Conservation (phyloP, 495 filamentous ascomycete genomes). For the Tuber indicum region DNA sequence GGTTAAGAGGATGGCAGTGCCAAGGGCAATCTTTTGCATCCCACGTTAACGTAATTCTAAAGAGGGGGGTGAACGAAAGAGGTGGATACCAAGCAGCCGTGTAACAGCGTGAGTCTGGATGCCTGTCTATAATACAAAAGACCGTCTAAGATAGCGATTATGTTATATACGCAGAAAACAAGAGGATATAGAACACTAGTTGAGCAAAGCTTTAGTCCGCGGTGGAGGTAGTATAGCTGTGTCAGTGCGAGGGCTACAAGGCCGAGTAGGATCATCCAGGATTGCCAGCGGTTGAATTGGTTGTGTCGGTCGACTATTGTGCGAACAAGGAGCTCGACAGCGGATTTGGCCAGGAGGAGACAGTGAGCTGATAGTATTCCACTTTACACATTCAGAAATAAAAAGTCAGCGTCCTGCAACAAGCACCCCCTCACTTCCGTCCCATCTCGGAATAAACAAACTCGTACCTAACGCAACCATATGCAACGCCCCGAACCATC, state of each 20-base stretch:
- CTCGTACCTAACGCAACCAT: conserved; percentile 61
- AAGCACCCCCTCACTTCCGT: neutral
- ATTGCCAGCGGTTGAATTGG: conserved; percentile 95
- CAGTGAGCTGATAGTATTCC: conserved; percentile 91
- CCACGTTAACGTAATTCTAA: conserved; percentile 11
- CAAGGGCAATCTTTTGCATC: conserved; percentile 59
- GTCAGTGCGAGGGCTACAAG: conserved; percentile 77
- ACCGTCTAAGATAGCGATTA: conserved; percentile 94
- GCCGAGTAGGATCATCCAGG: conserved; percentile 83
- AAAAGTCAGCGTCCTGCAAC: neutral
- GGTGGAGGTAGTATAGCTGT: conserved; percentile 92
- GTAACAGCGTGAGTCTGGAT: conserved; percentile 63
- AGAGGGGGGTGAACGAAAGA: neutral
- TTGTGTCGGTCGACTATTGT: conserved; percentile 82
- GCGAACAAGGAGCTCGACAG: conserved; percentile 90
- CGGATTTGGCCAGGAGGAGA: conserved; percentile 89
- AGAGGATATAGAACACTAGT: conserved; percentile 96
- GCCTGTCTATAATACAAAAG: conserved; percentile 94
- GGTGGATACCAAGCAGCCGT: conserved; percentile 57
- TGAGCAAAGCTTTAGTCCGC: conserved; percentile 85
- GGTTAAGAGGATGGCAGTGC: conserved; percentile 74
- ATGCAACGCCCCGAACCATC: conserved; percentile 77
- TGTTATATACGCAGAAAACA: conserved; percentile 99
- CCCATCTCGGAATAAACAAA: conserved; percentile 6
- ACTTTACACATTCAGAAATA: conserved; percentile 41